Percentiles rank a stretch among this genome's conserved stretches.
Evolutionary conservation across 2,329 filamentous ascomycete genomes (phyloP).

Genomic region (Coleophoma eucalyptorum): DNA sequence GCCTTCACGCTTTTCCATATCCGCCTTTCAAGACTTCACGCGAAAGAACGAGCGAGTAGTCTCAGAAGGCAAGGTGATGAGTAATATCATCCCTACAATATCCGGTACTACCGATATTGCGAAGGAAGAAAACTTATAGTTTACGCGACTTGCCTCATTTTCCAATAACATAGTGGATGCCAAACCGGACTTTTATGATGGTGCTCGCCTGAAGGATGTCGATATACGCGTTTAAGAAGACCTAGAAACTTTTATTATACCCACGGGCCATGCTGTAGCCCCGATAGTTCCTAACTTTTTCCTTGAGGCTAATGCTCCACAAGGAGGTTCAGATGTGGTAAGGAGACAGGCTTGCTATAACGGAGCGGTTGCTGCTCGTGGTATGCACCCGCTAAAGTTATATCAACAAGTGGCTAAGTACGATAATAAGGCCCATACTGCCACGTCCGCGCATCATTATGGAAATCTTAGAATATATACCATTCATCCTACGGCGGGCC

Average conservation of each 20-base stretch:
- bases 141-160: constrained; percentile 31
- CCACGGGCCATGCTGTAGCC: constrained; percentile 24
- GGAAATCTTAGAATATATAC: constrained; percentile 38
- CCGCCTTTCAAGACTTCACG: constrained; percentile 25
- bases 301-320: constrained; percentile 33
- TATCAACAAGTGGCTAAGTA: constrained; percentile 28
- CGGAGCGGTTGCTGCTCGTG: constrained; percentile 29
- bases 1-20: constrained; percentile 28
- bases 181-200: constrained; percentile 29
- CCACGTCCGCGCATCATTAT: constrained; percentile 32
- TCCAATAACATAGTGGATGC: constrained; percentile 25
- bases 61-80: constrained; percentile 30
- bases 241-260: constrained; percentile 26
- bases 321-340: constrained; percentile 25
- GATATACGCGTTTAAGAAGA: constrained; percentile 17
- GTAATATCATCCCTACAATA: constrained; percentile 29
- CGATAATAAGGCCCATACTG: constrained; percentile 34
- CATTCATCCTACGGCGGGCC: constrained; percentile 27
- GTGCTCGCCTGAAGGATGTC: constrained; percentile 23
- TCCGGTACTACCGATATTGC: constrained; percentile 20
- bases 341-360: constrained; percentile 32
- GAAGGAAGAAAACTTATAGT: constrained; percentile 24
- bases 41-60: constrained; percentile 22
- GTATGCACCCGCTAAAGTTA: constrained; percentile 33
- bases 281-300: constrained; percentile 38